phyloP scores from a whole-genome alignment of 495 filamentous ascomycete species.

The Clohesyomyces aquaticus region DNA sequence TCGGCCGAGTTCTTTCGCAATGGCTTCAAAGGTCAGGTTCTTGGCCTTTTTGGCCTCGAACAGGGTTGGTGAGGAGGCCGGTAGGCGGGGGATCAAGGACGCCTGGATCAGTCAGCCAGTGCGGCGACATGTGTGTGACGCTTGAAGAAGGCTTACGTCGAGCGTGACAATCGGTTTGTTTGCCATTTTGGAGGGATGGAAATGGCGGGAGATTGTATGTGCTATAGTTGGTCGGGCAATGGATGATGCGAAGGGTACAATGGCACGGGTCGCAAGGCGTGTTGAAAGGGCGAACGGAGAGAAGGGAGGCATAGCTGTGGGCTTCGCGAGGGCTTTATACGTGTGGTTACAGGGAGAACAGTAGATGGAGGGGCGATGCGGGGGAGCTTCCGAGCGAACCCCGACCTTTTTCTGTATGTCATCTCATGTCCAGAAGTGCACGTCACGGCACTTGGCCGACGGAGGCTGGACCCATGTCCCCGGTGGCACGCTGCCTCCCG shows the following conservation, averaged over 20 bases:
- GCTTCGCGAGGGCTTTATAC: neutral
- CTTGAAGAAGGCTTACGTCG: slow-evolving; percentile 29
- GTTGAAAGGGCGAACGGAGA: slow-evolving; percentile 36
- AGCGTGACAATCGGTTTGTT: slow-evolving; percentile 38
- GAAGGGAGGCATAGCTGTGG: slow-evolving; percentile 24
- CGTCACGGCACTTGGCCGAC: neutral
- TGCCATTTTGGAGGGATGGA: slow-evolving; percentile 34
- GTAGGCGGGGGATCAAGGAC: slow-evolving; percentile 58
- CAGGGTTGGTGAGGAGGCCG: slow-evolving; percentile 71
- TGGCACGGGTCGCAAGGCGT: slow-evolving; percentile 31
- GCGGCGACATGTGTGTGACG: neutral
- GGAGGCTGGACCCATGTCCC: neutral
- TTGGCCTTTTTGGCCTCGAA: slow-evolving; percentile 81
- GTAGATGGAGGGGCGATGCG: neutral
- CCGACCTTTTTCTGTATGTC: neutral
- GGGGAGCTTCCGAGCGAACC: neutral
- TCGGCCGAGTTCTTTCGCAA: slow-evolving; percentile 75
- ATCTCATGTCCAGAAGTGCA: neutral
- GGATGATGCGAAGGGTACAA: slow-evolving; percentile 22
- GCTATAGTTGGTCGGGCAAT: slow-evolving; percentile 21
- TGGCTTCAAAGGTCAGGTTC: slow-evolving; percentile 77
- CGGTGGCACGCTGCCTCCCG: neutral
- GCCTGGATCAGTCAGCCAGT: slow-evolving; percentile 23
- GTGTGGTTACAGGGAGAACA: neutral
- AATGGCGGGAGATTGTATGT: slow-evolving; percentile 21